Percentiles rank a stretch among this genome's conserved stretches.
Conservation (phyloP, 2,329 filamentous ascomycete species). For the Cryphonectria japonica region DNA sequence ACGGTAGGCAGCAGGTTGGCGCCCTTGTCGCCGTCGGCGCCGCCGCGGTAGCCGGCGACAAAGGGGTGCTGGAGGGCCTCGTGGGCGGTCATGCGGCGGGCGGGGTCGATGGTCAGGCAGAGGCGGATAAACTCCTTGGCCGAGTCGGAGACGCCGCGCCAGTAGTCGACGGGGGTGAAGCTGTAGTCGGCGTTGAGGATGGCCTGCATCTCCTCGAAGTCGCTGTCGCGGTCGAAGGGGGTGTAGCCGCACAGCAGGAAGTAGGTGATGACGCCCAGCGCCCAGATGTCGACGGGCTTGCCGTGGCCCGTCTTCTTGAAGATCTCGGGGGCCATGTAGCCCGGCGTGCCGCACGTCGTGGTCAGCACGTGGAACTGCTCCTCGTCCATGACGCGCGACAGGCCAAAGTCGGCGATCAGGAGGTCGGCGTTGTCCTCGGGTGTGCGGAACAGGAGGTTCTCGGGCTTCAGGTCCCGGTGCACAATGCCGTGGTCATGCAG, state of each 20-base stretch:
- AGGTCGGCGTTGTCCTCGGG: conserved; percentile 98
- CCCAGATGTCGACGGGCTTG: conserved; percentile 98
- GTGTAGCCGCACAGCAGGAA: conserved; percentile 98
- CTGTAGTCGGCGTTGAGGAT: conserved; percentile 96
- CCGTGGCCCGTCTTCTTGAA: conserved; percentile 99
- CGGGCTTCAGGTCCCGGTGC: conserved; percentile 95
- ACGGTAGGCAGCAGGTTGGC: conserved; percentile 69
- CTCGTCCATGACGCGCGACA: conserved; percentile 98
- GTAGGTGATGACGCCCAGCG: conserved; percentile 97
- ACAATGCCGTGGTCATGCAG: conserved; percentile 98
- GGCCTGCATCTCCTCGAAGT: conserved; percentile 99
- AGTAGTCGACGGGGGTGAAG: conserved; percentile 94
- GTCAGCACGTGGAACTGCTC: conserved; percentile 97
- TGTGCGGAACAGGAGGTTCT: conserved; percentile 94
- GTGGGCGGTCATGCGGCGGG: conserved; percentile 87
- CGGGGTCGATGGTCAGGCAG: conserved; percentile 89
- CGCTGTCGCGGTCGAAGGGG: conserved; percentile 94
- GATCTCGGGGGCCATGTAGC: conserved; percentile 99
- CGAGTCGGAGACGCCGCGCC: conserved; percentile 85
- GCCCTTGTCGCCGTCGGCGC: conserved; percentile 51
- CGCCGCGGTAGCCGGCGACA: conserved; percentile 55
- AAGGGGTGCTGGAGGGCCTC: conserved; percentile 71
- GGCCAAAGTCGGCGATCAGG: conserved; percentile 93
- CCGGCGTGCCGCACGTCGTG: conserved; percentile 95
- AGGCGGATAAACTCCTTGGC: conserved; percentile 91